These are phyloP conservation scores for Blastobotrys malaysiensis DNA, from an alignment of 1,139 yeast genomes.

Conservation along the genomic window DNA sequence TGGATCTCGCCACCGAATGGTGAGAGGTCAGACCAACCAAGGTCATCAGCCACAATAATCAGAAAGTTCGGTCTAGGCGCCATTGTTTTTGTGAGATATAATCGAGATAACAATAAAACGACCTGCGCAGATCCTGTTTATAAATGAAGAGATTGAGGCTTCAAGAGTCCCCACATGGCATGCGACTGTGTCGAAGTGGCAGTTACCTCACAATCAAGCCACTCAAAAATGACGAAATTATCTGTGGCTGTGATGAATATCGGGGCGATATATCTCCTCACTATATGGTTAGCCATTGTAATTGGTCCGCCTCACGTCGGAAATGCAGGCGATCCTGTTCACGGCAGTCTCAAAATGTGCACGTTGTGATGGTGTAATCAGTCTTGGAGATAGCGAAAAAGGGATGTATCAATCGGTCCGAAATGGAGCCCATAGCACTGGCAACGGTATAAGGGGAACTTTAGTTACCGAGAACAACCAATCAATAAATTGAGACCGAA, in stretches of 20 bases:
- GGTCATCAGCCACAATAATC: constrained; percentile 56
- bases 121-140: not conserved
- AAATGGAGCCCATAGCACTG: not conserved
- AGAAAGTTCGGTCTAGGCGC: constrained; percentile 39
- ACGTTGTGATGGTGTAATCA: not conserved
- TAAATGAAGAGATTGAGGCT: not conserved
- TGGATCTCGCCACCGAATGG: constrained; percentile 56
- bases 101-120: not conserved
- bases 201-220: too few relatives aligned
- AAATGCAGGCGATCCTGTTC: not conserved
- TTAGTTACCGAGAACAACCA: not conserved
- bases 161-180: not conserved
- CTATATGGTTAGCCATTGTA: not conserved
- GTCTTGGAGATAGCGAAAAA: not conserved
- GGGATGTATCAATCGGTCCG: not conserved
- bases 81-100: not conserved
- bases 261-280: not conserved
- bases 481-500: not conserved
- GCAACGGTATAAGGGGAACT: not conserved
- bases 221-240: not conserved
- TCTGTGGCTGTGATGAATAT: not conserved
- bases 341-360: not conserved
- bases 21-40: constrained; percentile 54
- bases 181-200: too few relatives aligned
- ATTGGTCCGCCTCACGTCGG: not conserved